These are phyloP conservation scores for Mytilinidion resinicola DNA, from an alignment of 495 filamentous ascomycete genomes.

Conservation along the genomic window DNA sequence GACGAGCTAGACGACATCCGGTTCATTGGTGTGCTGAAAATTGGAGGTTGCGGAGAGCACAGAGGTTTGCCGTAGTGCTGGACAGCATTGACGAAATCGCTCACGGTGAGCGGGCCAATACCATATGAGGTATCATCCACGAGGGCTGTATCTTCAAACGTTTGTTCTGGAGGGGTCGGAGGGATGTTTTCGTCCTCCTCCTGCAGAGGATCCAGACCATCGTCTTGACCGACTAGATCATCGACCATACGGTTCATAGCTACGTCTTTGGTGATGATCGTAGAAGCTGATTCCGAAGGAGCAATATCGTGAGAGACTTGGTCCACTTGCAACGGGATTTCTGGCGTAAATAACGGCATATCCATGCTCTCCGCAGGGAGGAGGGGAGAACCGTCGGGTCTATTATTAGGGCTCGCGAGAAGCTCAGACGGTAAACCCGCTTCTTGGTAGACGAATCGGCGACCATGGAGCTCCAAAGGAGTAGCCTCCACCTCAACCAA, in stretches of 20 bases:
- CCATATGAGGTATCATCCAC: slow-evolving; percentile 19
- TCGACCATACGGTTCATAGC: slow-evolving; percentile 54
- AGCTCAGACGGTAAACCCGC: slow-evolving; percentile 23
- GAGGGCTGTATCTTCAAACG: slow-evolving; percentile 24
- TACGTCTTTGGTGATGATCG: slow-evolving; percentile 25
- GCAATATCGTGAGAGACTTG: slow-evolving; percentile 26
- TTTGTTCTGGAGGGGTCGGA: slow-evolving; percentile 35
- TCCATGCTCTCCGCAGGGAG: slow-evolving; percentile 23
- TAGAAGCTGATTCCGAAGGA: slow-evolving; percentile 29
- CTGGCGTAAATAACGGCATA: slow-evolving; percentile 18
- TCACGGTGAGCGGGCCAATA: slow-evolving; percentile 8
- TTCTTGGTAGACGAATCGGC: slow-evolving; percentile 25
- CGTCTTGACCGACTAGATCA: slow-evolving; percentile 54
- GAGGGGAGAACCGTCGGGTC: slow-evolving; percentile 23
- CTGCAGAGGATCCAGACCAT: slow-evolving; percentile 28
- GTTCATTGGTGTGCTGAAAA: slow-evolving; percentile 16
- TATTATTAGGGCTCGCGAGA: slow-evolving; percentile 23
- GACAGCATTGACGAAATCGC: slow-evolving; percentile 19
- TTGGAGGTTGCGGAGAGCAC: slow-evolving; percentile 4
- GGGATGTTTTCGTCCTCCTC: slow-evolving; percentile 33
- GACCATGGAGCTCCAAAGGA: slow-evolving; percentile 18
- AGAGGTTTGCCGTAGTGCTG: slow-evolving; percentile 18
- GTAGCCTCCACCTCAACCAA: slow-evolving; percentile 16
- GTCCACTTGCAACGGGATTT: slow-evolving; percentile 19
- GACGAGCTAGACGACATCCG: slow-evolving; percentile 19